Percentiles rank a stretch among this genome's conserved stretches.
Conservation (phyloP, 768 basidiomycete genomes). For the Tricholoma saponaceum region DNA sequence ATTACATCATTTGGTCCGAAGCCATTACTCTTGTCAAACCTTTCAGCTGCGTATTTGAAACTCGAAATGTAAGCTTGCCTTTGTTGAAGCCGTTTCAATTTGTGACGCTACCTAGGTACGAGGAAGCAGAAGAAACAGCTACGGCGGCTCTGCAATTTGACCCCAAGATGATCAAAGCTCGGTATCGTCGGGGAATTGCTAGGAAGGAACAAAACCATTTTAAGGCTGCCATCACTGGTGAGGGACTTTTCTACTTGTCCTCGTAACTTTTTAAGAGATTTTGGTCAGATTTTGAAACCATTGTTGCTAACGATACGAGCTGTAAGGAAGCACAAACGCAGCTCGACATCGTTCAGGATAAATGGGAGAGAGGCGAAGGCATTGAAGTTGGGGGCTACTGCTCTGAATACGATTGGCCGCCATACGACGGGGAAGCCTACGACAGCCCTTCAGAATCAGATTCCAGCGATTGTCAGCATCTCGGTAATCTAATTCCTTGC, state of each 20-base stretch:
- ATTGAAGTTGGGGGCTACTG: not conserved
- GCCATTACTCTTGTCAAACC: slow-evolving; percentile 28
- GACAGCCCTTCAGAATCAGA: slow-evolving; percentile 39
- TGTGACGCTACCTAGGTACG: slow-evolving; percentile 23
- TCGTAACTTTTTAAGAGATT: not conserved
- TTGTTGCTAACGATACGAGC: slow-evolving; percentile 21
- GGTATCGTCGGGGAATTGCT: slow-evolving; percentile 36
- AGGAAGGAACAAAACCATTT: slow-evolving; percentile 23
- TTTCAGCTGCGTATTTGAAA: slow-evolving; percentile 34
- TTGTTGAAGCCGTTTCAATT: not conserved
- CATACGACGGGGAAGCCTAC: slow-evolving; percentile 20
- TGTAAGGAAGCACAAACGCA: slow-evolving; percentile 14
- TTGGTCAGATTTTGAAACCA: slow-evolving; percentile 21
- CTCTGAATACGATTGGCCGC: slow-evolving; percentile 11
- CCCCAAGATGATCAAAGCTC: slow-evolving; percentile 31
- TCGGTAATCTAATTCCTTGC: slow-evolving; percentile 44
- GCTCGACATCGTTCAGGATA: slow-evolving; percentile 7
- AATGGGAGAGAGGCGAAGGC: slow-evolving; percentile 10
- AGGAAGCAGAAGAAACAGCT: slow-evolving; percentile 35
- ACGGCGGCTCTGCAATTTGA: slow-evolving; percentile 31
- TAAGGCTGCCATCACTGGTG: slow-evolving; percentile 25
- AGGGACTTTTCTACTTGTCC: not conserved
- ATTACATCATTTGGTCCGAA: slow-evolving; percentile 29
- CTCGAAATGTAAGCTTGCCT: slow-evolving; percentile 22
- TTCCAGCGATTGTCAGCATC: slow-evolving; percentile 48